Base-by-base conservation (phyloP, 1,284 basidiomycete species). In the Acaromyces ingoldii region DNA sequence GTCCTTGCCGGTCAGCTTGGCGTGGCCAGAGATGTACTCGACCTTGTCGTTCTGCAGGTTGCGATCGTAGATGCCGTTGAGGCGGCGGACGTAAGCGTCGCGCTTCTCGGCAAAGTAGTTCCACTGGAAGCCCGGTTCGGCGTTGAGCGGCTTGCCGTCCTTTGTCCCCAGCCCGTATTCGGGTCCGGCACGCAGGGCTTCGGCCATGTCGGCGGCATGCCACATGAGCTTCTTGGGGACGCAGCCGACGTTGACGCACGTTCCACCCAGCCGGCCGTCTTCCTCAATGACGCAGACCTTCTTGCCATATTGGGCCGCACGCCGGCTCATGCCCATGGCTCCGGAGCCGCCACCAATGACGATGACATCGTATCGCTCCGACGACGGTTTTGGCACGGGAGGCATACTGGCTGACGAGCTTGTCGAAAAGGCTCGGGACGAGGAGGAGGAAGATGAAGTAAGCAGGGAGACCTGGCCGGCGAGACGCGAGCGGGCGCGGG, bases 211-310 rank as follows among this genome's bases (percentile, higher is more conserved):
- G 49, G 95, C 91, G 29, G 93, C 91, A 74, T 98, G 89, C 95
- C 95, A 98, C 95, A 98, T 98, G 58, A 99, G 85, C 88, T 96
- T 77, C 57, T 75, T 66, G 31, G 72, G 72, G 21, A 75, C 72
- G 37, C 72, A 75, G 5, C 89, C 90, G 55, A 93, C 82, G 60
- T 83, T 97, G 58, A 99, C 93, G 74, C 95, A 98, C 31, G 95
- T 98, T 39, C 95, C 95, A 34, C 95, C 95, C 4, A 93, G 82
- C 34, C 82, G 77, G 19, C 83, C 82, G 6, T 84, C 83, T 44
- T 81, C 81, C 76, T 99, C 93, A 29, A 96, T 84, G 22, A 97
- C 79, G 10, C 89, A 91, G 44, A 91, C 90, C 77, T 93, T 96
- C 74, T 88, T 89, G 48, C 93, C 92, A 76, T 97, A 93, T 21